Evolutionary conservation across 1,139 yeast genomes (phyloP), one percentile per base, ranked within the genome.

Genomic region (Saccharomyces hybrid): DNA sequence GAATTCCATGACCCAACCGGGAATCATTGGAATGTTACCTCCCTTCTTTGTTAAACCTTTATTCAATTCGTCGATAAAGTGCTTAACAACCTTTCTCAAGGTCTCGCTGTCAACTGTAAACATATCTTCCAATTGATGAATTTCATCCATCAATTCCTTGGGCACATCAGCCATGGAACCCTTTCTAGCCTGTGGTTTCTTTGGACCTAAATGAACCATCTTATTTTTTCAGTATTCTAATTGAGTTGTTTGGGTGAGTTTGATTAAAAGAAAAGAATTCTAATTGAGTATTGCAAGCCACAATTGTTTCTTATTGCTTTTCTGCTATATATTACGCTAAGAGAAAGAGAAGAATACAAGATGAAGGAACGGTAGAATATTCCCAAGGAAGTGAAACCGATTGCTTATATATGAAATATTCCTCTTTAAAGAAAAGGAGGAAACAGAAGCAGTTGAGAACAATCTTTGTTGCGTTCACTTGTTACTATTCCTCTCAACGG

Each of bases 1-100:
- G 77, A 77, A 85, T 66, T 87, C 95, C 80, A 89, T 77, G 53
- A 91, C 97, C 97, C 97, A 91, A 59, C 95, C 88, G 48, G 96
- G 96, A 67, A 86, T 89, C 99, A 91, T 93, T 56, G 98, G 98
- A 67, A 88, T 87, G 71, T 85, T 85, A 56, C 95, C 93, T 50
- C 95, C 95, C 52, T 74, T 65, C 69, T 82, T 81, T 56, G 89
- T 78, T 60, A 88, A 78, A 53, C 96, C 95, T 72, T 86, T 87
- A 57, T 84, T 81, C 66, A 93, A 81, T 74, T 93, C 98, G 16
- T 66, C 54, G 48, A 81, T 78, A 66, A 84, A 84, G 67, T 85
- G 95, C 51, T 79, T 78, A 53, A 88, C 82, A 69, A 91, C 82
- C 56, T 77, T 73, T 64, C 79, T 76, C 68, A 93, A 79, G 57